Evolutionary conservation across 352 stramenopile genomes (phyloP), one percentile per base, ranked within the genome.

Genomic region (Phytophthora agathidicida): DNA sequence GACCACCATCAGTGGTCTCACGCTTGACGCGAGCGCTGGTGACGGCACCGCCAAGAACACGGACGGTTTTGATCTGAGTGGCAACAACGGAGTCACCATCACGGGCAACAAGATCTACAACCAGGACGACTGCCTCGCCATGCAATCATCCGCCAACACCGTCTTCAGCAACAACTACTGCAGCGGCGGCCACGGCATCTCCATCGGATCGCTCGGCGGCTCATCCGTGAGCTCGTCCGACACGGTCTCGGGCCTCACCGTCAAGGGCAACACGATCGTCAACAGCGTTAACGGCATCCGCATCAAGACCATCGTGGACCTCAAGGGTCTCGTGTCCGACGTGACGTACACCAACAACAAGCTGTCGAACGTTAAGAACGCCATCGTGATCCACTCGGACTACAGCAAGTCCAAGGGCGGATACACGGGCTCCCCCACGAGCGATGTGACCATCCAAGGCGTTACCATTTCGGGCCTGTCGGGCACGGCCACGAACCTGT

Each of bases 1-100:
- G 17, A 73, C 52, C 8, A 69, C 49, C 28, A 10, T 68, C 31
- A 49, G 33, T 1, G 47, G 58, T 6, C 49, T 73, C 23, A 73
- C 58, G 28, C 52, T 73, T 10, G 64, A 69, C 51, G 50, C 38
- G n/a, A n/a, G n/a, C n/a, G n/a, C n/a, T n/a, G n/a, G n/a, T n/a
- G n/a, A n/a, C n/a, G n/a, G n/a, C n/a, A n/a, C n/a, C 17, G 36
- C 36, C 36, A 22, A 42, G 5, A 42, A 42, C 36, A 67, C 55
- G 26, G 56, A 73, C 43, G 63, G 54, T 24, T 73, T 73, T 19
- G 64, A 73, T 9, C 9, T 73, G 19, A n/a, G n/a, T n/a, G n/a
- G n/a, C n/a, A n/a, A n/a, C n/a, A n/a, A 62, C 41, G n/a, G n/a
- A n/a, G n/a, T n/a, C n/a, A n/a, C n/a, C n/a, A n/a, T n/a, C n/a